Conservation (phyloP, 2,329 filamentous ascomycete genomes). For the Ophiostoma angusticollis region DNA sequence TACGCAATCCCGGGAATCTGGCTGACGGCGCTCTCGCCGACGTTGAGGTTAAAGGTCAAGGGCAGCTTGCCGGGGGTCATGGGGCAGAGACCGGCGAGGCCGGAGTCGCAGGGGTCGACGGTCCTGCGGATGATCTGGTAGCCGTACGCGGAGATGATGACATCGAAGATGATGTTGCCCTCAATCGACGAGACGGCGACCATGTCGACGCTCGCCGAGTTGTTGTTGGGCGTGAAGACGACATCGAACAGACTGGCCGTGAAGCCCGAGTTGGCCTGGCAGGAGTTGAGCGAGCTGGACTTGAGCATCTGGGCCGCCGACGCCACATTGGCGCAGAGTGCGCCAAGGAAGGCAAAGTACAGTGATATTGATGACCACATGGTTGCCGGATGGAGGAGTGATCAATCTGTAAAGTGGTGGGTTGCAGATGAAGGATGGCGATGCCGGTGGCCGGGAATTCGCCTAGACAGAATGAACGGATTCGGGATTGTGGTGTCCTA, state of each 20-base stretch:
- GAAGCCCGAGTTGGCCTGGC: slow-evolving; percentile 64
- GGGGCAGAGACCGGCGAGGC: slow-evolving; percentile 60
- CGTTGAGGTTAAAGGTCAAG: slow-evolving; percentile 44
- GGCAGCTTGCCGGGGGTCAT: slow-evolving; percentile 56
- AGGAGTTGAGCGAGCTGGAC: slow-evolving; percentile 56
- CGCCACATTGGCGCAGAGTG: slow-evolving; percentile 14
- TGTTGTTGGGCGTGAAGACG: slow-evolving; percentile 52
- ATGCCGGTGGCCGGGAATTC: no score
- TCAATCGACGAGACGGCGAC: slow-evolving; percentile 61
- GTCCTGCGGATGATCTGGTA: slow-evolving; percentile 47
- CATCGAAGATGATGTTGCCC: slow-evolving; percentile 58
- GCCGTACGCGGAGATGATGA: slow-evolving; percentile 63
- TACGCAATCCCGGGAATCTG: slow-evolving; percentile 68
- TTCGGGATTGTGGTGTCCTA: no score
- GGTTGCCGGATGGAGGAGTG: slow-evolving; percentile 3
- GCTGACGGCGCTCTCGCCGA: slow-evolving; percentile 41
- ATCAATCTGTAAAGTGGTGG: no score
- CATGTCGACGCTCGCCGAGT: slow-evolving; percentile 52
- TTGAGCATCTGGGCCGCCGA: slow-evolving; percentile 27
- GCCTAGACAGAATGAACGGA: no score
- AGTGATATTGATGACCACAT: slow-evolving; percentile 28
- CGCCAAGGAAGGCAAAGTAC: slow-evolving; percentile 29
- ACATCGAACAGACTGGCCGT: slow-evolving; percentile 72
- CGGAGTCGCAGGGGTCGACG: slow-evolving; percentile 55
- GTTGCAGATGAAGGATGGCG: no score